A percentile compares a stretch with the other conserved stretches of the same genome.
phyloP scores from a whole-genome alignment of 2,329 filamentous ascomycete genomes.

The Sclerotinia nivalis region DNA sequence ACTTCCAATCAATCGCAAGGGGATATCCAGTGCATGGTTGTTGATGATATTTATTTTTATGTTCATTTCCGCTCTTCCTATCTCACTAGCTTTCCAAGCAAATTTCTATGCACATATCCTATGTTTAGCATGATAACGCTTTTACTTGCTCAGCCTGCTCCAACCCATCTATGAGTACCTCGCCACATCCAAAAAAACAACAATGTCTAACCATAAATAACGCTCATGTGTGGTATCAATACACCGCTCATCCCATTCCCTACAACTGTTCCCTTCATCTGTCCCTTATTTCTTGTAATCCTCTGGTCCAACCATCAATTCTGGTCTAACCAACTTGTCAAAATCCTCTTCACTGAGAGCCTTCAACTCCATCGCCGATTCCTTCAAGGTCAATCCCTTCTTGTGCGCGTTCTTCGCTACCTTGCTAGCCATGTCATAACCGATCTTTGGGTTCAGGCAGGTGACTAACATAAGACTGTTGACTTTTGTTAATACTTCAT shows the following conservation, averaged over 20 bases:
- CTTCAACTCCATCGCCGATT: conserved; percentile 90
- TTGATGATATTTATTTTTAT: not conserved
- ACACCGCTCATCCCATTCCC: not conserved
- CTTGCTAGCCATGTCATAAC: conserved; percentile 96
- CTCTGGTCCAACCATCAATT: conserved; percentile 90
- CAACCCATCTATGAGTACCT: not conserved
- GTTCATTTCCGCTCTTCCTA: not conserved
- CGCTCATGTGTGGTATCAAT: conserved; percentile 13
- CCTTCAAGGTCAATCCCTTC: conserved; percentile 91
- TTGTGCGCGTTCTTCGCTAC: conserved; percentile 99
- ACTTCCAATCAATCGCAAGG: not conserved
- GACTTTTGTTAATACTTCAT: conserved; percentile 15
- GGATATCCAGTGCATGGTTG: not conserved
- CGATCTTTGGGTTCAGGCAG: conserved; percentile 95
- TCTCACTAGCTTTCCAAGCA: not conserved
- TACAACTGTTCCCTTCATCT: conserved; percentile 24
- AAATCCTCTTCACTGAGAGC: conserved; percentile 88
- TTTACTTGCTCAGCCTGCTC: not conserved
- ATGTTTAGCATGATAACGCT: not conserved
- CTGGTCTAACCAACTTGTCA: conserved; percentile 83
- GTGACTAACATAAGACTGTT: conserved; percentile 93
- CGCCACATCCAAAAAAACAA: not conserved
- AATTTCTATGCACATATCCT: not conserved
- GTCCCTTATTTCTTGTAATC: conserved; percentile 52
- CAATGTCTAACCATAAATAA: conserved; percentile 7